Evolutionary conservation across 345 rosid genomes (phyloP).

Genomic region (Salix udensis): DNA sequence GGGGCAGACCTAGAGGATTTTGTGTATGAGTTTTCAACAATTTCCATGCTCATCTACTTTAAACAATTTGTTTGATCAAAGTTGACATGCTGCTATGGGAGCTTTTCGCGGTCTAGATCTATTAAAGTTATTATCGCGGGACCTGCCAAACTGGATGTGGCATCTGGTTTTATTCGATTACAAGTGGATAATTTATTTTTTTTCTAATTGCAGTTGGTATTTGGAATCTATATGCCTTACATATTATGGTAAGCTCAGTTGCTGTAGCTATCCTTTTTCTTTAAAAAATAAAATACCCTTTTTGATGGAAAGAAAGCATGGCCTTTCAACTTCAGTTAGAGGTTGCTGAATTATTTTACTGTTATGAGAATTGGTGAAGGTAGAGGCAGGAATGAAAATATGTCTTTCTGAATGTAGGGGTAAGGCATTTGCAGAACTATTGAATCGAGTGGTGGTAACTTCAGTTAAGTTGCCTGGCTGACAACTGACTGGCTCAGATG

Average conservation of each 20-base stretch:
- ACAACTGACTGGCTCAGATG: not conserved
- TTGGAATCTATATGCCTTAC: not conserved
- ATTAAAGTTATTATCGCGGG: not conserved
- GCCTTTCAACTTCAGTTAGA: not conserved
- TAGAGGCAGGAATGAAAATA: not conserved
- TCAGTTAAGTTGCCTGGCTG: not conserved
- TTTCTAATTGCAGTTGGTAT: not conserved
- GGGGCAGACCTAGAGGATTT: not conserved
- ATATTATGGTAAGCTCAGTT: not conserved
- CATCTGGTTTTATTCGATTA: not conserved
- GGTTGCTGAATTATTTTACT: not conserved
- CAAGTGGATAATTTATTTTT: not conserved
- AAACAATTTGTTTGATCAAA: not conserved
- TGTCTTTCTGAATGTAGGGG: not conserved
- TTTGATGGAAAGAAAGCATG: not conserved
- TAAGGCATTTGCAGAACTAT: not conserved
- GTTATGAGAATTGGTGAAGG: not conserved
- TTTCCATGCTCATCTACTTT: not conserved
- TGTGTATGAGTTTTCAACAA: not conserved
- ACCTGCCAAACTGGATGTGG: not conserved
- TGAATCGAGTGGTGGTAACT: not conserved
- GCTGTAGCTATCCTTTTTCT: not conserved
- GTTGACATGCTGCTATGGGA: not conserved
- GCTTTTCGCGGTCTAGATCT: not conserved
- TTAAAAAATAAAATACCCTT: not conserved